phyloP scores from a whole-genome alignment of 2,329 filamentous ascomycete species.

The Massarina eburnea region DNA sequence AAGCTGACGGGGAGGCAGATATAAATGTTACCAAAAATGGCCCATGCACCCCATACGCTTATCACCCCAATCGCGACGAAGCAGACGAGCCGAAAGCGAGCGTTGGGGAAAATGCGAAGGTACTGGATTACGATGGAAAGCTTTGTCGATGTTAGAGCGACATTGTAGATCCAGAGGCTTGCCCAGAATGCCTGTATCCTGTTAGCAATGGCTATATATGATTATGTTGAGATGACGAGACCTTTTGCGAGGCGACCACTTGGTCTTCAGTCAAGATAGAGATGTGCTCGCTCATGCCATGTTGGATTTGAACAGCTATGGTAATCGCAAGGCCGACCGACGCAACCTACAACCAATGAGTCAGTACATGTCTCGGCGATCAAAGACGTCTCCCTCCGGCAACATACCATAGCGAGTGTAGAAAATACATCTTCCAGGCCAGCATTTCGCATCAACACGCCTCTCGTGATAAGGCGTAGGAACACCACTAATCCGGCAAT shows the following conservation, averaged over 20 bases:
- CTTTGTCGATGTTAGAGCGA: constrained; percentile 35
- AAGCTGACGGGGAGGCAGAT: constrained; percentile 34
- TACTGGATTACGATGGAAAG: constrained; percentile 37
- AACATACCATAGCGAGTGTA: constrained; percentile 34
- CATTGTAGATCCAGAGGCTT: constrained; percentile 36
- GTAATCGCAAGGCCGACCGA: constrained; percentile 31
- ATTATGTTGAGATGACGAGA: constrained; percentile 1
- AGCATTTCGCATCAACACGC: constrained; percentile 25
- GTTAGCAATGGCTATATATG: constrained; percentile 14
- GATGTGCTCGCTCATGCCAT: constrained; percentile 33
- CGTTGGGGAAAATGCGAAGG: constrained; percentile 32
- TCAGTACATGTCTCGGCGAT: not conserved
- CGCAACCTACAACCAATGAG: constrained; percentile 14
- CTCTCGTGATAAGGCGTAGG: constrained; percentile 33
- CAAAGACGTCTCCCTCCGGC: not conserved
- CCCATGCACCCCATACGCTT: constrained; percentile 28
- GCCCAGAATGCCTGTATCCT: constrained; percentile 37
- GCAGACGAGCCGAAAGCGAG: constrained; percentile 31
- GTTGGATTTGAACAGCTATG: constrained; percentile 30
- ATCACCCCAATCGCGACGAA: constrained; percentile 29
- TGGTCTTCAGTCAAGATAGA: constrained; percentile 12
- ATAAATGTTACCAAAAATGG: constrained; percentile 36
- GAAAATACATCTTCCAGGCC: constrained; percentile 35
- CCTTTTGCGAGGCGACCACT: constrained; percentile 15
- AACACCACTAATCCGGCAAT: constrained; percentile 32